A percentile compares a stretch with the other conserved stretches of the same genome.
phyloP scores from a whole-genome alignment of 805 yeast genomes.

The Starmerella potacharoeniae region DNA sequence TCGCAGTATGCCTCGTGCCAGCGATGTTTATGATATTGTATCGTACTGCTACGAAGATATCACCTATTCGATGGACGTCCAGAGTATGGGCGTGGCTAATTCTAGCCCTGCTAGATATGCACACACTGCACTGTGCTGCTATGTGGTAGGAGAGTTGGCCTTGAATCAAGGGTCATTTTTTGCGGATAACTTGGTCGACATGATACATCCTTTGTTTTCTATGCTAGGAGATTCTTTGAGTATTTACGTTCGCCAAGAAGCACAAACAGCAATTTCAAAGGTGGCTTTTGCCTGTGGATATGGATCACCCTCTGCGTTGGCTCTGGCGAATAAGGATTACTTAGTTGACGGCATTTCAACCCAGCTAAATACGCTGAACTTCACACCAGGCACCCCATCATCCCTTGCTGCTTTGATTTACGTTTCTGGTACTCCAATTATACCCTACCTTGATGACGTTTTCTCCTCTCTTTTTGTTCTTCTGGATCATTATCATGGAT shows the following conservation, averaged over 20 bases:
- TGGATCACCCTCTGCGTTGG: conserved; percentile 41
- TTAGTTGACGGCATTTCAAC: conserved; percentile 67
- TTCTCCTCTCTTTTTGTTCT: conserved; percentile 62
- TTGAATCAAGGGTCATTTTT: conserved; percentile 28
- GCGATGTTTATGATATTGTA: conserved; percentile 16
- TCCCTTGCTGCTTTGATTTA: conserved; percentile 58
- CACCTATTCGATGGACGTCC: conserved; percentile 1
- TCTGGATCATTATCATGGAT: conserved; percentile 78
- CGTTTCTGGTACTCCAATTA: conserved; percentile 55
- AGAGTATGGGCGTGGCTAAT: not conserved
- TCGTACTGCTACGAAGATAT: conserved; percentile 15
- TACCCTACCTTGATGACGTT: conserved; percentile 60
- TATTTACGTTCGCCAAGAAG: conserved; percentile 36
- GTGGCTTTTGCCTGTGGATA: conserved; percentile 43
- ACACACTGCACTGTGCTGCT: conserved; percentile 14
- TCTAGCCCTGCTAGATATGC: conserved; percentile 4
- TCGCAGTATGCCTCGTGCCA: not conserved
- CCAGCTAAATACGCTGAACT: conserved; percentile 53
- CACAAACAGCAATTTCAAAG: conserved; percentile 42
- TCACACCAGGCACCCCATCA: conserved; percentile 63
- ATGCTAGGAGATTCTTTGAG: conserved; percentile 47
- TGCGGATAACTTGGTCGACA: conserved; percentile 52
- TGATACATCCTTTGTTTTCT: conserved; percentile 61
- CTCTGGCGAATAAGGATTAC: conserved; percentile 66
- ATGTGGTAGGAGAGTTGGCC: conserved; percentile 18